A percentile compares a stretch with the other conserved stretches of the same genome.
phyloP scores from a whole-genome alignment of 108 stramenopile genomes.

The Aurantiochytrium sp. region DNA sequence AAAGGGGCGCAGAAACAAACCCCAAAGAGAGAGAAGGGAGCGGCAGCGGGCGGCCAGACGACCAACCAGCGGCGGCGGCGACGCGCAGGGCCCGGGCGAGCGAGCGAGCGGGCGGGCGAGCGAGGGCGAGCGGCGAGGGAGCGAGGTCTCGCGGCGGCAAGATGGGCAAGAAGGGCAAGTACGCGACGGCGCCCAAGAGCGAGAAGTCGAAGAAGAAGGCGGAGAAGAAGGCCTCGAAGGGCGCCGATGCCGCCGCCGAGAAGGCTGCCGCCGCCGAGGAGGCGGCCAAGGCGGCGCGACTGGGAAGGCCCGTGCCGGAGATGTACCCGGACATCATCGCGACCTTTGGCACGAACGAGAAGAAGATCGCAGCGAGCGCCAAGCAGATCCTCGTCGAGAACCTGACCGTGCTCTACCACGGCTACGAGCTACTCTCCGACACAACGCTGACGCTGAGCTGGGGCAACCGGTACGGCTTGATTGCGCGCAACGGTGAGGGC shows the following conservation, averaged over 20 bases:
- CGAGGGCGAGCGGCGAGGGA: background rate
- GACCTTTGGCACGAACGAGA: constrained; percentile 25
- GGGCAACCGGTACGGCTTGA: constrained; percentile 74
- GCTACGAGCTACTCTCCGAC: constrained; percentile 80
- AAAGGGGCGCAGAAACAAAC: too few species aligned
- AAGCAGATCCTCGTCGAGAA: constrained; percentile 87
- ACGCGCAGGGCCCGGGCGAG: background rate
- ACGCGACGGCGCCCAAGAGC: constrained; percentile 67
- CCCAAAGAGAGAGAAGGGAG: too few species aligned
- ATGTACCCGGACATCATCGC: constrained; percentile 15
- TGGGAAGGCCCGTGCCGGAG: constrained; percentile 2
- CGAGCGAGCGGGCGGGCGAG: too few species aligned
- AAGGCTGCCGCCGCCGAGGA: constrained; percentile 42
- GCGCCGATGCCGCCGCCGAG: constrained; percentile 58
- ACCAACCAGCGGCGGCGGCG: background rate
- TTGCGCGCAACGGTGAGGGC: constrained; percentile 60
- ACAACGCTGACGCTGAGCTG: constrained; percentile 64
- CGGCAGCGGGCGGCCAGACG: too few species aligned
- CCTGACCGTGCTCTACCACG: constrained; percentile 85
- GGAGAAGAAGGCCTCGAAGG: constrained; percentile 77
- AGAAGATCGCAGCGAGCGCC: constrained; percentile 55
- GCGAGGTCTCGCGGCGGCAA: background rate
- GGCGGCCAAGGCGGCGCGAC: constrained; percentile 26
- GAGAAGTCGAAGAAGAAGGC: constrained; percentile 41
- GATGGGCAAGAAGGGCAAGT: constrained; percentile 73